Evolutionary conservation across 768 basidiomycete genomes (phyloP).

Genomic region (Dendrothele bispora): DNA sequence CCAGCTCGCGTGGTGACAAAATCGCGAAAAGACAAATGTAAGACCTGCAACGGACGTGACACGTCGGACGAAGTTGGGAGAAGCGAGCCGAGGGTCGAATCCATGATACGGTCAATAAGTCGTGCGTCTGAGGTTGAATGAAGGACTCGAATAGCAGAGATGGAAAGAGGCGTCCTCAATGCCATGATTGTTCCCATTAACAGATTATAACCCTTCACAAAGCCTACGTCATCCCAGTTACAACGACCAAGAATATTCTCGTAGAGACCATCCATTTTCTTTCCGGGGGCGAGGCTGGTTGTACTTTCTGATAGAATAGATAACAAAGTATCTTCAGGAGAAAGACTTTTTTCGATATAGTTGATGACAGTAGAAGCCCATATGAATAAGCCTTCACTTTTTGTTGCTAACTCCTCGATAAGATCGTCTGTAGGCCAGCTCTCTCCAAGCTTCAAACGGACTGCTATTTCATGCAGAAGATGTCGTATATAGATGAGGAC

Average conservation of each 20-base stretch:
- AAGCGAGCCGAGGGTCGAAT: neutral
- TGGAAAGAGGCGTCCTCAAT: neutral
- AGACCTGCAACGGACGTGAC: neutral
- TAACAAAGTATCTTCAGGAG: neutral
- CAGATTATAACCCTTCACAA: conserved; percentile 1
- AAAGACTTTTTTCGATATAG: conserved; percentile 4
- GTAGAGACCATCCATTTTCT: neutral
- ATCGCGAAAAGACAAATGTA: neutral
- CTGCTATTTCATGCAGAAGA: conserved; percentile 12
- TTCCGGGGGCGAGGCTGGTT: neutral
- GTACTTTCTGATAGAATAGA: neutral
- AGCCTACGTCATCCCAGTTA: conserved; percentile 18
- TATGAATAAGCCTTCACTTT: conserved; percentile 21
- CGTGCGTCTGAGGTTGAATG: neutral
- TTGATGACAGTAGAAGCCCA: conserved; percentile 18
- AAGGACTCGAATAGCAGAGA: neutral
- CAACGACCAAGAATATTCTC: neutral
- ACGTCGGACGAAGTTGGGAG: neutral
- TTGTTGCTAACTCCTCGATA: conserved; percentile 1
- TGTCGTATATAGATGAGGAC: conserved; percentile 13
- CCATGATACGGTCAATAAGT: neutral
- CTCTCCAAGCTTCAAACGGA: neutral
- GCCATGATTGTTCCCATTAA: neutral
- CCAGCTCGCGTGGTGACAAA: neutral
- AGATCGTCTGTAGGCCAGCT: neutral